These are phyloP conservation scores for Lentithecium fluviatile DNA, from an alignment of 495 filamentous ascomycete genomes.

Conservation along the genomic window DNA sequence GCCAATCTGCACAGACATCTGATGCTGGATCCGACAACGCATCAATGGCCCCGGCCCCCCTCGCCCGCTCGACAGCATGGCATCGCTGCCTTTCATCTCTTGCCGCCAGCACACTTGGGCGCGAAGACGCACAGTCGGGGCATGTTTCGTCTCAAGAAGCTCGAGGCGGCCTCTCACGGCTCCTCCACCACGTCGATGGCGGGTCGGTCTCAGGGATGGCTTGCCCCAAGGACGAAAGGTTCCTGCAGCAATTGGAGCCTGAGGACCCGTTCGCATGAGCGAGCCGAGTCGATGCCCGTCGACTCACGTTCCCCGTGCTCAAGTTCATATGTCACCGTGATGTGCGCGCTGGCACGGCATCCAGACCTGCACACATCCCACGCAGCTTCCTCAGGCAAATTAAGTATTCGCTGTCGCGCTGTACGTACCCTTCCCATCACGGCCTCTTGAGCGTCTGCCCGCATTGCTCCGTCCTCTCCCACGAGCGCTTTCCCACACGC, in stretches of 20 bases:
- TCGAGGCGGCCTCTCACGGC: too few species aligned
- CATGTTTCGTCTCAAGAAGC: too few species aligned
- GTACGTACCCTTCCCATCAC: background rate
- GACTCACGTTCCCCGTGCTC: slow-evolving; percentile 16
- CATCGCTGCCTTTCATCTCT: slow-evolving; percentile 24
- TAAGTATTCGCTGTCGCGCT: slow-evolving; percentile 26
- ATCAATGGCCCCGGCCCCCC: slow-evolving; percentile 13
- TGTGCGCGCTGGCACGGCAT: slow-evolving; percentile 18
- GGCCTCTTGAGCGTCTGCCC: background rate
- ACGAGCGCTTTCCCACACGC: slow-evolving; percentile 11
- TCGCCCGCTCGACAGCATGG: slow-evolving; percentile 2
- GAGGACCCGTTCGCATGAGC: slow-evolving; percentile 26
- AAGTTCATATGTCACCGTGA: background rate
- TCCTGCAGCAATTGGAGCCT: slow-evolving; percentile 11
- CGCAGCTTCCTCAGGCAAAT: slow-evolving; percentile 6
- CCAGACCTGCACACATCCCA: slow-evolving; percentile 18
- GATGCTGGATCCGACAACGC: slow-evolving; percentile 19
- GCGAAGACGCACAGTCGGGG: background rate
- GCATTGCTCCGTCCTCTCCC: background rate
- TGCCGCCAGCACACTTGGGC: slow-evolving; percentile 15
- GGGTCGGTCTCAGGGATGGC: too few species aligned
- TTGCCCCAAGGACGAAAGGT: background rate
- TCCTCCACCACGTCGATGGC: too few species aligned
- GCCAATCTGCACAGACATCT: slow-evolving; percentile 3
- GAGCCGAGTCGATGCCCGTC: too few species aligned